These are phyloP conservation scores for Phlebiopsis flavidoalba DNA, from an alignment of 768 basidiomycete genomes.

Conservation along the genomic window DNA sequence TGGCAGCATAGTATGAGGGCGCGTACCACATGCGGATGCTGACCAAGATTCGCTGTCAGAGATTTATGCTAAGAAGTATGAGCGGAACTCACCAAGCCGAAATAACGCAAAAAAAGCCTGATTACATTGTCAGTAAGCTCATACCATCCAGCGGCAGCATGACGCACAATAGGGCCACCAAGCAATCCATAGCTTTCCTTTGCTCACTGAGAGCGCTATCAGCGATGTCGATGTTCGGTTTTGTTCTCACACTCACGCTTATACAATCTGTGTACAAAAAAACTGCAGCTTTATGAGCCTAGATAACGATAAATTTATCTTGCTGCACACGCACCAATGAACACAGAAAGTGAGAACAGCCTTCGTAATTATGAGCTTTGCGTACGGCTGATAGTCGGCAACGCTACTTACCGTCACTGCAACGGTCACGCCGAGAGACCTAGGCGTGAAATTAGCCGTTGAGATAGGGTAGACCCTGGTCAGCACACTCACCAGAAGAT, in stretches of 20 bases:
- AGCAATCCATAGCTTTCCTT: conserved; percentile 15
- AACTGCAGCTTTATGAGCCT: conserved; percentile 8
- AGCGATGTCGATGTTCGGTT: background rate
- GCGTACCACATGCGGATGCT: conserved; percentile 10
- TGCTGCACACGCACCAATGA: conserved; percentile 23
- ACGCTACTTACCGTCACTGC: conserved; percentile 15
- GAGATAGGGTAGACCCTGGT: background rate
- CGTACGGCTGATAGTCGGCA: background rate
- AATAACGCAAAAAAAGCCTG: conserved; percentile 8
- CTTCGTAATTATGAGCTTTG: conserved; percentile 11
- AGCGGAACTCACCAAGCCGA: conserved; percentile 1
- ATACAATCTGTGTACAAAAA: conserved; percentile 22
- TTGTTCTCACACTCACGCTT: conserved; percentile 13
- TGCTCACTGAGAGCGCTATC: conserved; percentile 15
- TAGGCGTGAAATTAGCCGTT: background rate
- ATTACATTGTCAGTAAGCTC: background rate
- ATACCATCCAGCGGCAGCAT: background rate
- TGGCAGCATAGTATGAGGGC: background rate
- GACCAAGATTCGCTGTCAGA: background rate
- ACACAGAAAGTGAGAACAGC: conserved; percentile 23
- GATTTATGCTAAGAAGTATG: background rate
- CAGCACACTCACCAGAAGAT: conserved; percentile 18
- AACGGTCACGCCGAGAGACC: conserved; percentile 14
- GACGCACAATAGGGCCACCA: conserved; percentile 9
- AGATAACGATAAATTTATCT: background rate